Percentiles rank a stretch among this genome's conserved stretches.
These are phyloP conservation scores for Fusarium globosum DNA, from an alignment of 2,329 filamentous ascomycete genomes.

Conservation along the genomic window DNA sequence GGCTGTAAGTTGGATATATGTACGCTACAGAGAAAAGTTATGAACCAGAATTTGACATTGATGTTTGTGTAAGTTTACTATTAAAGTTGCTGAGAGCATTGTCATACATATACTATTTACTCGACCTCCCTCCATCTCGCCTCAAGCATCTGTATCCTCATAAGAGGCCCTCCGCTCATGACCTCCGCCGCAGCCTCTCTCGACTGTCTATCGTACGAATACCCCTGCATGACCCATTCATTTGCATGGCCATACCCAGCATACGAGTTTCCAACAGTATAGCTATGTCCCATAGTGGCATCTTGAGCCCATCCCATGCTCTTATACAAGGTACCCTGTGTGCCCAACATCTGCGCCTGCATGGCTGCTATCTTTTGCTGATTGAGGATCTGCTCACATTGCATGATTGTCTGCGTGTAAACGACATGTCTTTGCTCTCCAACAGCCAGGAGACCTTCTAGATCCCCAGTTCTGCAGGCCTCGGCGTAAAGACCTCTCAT, in stretches of 20 bases:
- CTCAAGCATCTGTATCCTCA: constrained; percentile 47
- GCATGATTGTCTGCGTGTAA: constrained; percentile 48
- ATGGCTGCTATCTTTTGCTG: constrained; percentile 41
- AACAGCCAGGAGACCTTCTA: constrained; percentile 42
- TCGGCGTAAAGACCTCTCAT: constrained; percentile 50
- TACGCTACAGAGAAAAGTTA: background rate
- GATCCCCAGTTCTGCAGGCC: constrained; percentile 43
- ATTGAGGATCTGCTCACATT: constrained; percentile 42
- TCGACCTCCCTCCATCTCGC: constrained; percentile 51
- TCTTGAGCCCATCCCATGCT: constrained; percentile 35
- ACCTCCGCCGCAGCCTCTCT: constrained; percentile 24
- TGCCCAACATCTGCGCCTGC: constrained; percentile 43
- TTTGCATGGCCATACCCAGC: constrained; percentile 50
- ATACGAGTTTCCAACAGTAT: constrained; percentile 47
- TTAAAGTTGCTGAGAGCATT: background rate
- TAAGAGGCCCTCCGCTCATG: constrained; percentile 16
- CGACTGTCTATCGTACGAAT: constrained; percentile 48
- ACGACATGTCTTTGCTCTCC: constrained; percentile 45
- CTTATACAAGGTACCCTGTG: constrained; percentile 43
- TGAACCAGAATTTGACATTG: background rate
- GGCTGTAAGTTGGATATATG: background rate
- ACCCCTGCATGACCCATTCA: constrained; percentile 44
- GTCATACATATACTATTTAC: constrained; percentile 13
- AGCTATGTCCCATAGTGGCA: constrained; percentile 27
- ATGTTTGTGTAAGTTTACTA: background rate